Evolutionary conservation across 2,329 filamentous ascomycete genomes (phyloP).

Genomic region (Volutella citrinella): DNA sequence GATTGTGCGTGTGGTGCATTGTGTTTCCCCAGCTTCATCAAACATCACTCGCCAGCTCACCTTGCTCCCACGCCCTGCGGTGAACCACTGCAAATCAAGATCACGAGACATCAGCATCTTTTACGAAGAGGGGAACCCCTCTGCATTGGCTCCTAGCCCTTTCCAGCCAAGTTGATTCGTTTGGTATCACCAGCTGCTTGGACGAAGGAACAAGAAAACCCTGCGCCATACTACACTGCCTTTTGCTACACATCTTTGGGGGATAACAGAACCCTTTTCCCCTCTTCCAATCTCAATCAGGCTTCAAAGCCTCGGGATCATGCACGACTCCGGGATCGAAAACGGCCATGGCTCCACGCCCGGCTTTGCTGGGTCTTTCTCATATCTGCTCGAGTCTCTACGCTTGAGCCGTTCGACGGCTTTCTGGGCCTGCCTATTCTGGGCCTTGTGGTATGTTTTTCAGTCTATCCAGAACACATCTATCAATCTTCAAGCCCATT

Average conservation of each 20-base stretch:
- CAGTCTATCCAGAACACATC: no score
- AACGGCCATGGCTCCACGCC: conserved; percentile 11
- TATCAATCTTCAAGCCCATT: no score
- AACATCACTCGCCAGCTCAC: conserved; percentile 25
- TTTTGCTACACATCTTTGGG: conserved; percentile 9
- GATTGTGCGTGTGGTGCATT: conserved; percentile 24
- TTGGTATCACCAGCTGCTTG: no score
- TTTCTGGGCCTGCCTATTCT: conserved; percentile 46
- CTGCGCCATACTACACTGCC: conserved; percentile 12
- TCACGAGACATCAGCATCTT: conserved; percentile 13
- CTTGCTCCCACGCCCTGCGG: conserved; percentile 14
- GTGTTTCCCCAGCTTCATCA: conserved; percentile 24
- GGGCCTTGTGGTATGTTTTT: conserved; percentile 47
- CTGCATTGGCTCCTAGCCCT: no score
- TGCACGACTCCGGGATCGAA: conserved; percentile 18
- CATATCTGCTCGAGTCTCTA: conserved; percentile 19
- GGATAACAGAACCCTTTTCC: conserved; percentile 18
- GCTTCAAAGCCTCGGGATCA: no score
- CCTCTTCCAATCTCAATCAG: no score
- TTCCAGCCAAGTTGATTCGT: no score
- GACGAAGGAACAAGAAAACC: conserved; percentile 8
- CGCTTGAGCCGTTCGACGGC: conserved; percentile 40
- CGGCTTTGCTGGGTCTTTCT: conserved; percentile 15
- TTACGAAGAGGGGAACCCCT: no score
- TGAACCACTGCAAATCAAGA: conserved; percentile 21